phyloP scores from a whole-genome alignment of 768 basidiomycete genomes.

The Lentinus tigrinus region DNA sequence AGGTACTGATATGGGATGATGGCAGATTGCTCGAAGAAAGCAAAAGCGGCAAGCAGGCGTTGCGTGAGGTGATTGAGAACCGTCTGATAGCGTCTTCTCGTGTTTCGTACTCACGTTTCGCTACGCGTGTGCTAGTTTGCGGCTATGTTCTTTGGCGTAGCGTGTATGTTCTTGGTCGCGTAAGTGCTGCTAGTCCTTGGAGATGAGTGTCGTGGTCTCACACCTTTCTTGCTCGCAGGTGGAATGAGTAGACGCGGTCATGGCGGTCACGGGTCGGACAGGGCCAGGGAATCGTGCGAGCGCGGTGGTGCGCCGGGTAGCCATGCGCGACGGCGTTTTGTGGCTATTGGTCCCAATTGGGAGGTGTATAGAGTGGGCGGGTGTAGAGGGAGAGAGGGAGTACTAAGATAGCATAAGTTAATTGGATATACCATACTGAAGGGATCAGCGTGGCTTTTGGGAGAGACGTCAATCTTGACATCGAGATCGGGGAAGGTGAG shows the following conservation, averaged over 20 bases:
- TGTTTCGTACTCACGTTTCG: slow-evolving; percentile 6
- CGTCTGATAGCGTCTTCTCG: neutral
- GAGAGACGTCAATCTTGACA: slow-evolving; percentile 8
- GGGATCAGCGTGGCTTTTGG: slow-evolving; percentile 5
- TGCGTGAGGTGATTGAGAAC: slow-evolving; percentile 70
- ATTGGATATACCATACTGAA: neutral
- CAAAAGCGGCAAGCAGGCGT: slow-evolving; percentile 83
- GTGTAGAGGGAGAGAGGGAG: neutral
- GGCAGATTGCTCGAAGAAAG: slow-evolving; percentile 80
- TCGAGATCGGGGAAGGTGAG: slow-evolving; percentile 8
- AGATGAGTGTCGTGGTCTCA: slow-evolving; percentile 13
- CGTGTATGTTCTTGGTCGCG: slow-evolving; percentile 92
- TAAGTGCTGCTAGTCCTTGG: slow-evolving; percentile 45
- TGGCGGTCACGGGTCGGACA: slow-evolving; percentile 10
- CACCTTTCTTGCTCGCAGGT: slow-evolving; percentile 42
- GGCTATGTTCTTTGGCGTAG: slow-evolving; percentile 88
- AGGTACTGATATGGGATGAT: slow-evolving; percentile 30
- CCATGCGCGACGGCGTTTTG: neutral
- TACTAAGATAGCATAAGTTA: slow-evolving; percentile 3
- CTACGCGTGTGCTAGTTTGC: slow-evolving; percentile 56
- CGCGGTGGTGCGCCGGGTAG: neutral
- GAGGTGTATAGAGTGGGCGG: neutral
- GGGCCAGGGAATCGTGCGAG: slow-evolving; percentile 11
- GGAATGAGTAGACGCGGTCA: slow-evolving; percentile 61
- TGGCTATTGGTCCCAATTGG: neutral